phyloP scores from a whole-genome alignment of 2,329 filamentous ascomycete genomes.

The Colletotrichum higginsianum region DNA sequence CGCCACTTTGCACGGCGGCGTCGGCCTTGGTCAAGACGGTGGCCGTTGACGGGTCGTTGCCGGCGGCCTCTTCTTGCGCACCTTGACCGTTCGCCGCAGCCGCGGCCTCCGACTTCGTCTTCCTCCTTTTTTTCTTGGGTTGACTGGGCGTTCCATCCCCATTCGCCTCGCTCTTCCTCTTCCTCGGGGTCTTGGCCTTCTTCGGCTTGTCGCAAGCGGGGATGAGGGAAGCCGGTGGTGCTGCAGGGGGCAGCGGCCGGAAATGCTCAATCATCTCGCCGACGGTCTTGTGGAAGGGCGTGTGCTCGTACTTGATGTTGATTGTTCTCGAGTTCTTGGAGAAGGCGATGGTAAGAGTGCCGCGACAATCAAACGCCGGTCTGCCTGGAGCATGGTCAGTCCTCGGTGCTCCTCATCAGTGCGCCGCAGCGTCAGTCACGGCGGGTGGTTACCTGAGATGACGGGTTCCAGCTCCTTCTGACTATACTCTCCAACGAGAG shows the following conservation, averaged over 20 bases:
- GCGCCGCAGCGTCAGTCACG: too few species aligned
- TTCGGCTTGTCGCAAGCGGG: constrained; percentile 47
- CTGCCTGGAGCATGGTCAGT: constrained; percentile 55
- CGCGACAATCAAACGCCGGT: constrained; percentile 73
- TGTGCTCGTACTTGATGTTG: constrained; percentile 70
- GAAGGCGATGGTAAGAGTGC: constrained; percentile 65
- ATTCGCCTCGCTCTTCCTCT: constrained; percentile 42
- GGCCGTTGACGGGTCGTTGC: neutral
- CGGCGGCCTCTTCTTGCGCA: constrained; percentile 20
- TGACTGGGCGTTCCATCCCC: constrained; percentile 43
- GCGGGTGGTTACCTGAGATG: constrained; percentile 55
- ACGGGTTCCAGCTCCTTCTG: constrained; percentile 62
- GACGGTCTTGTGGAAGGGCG: constrained; percentile 70
- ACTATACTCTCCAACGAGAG: constrained; percentile 65
- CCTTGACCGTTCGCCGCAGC: neutral
- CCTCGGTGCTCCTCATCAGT: neutral
- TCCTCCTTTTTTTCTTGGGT: constrained; percentile 45
- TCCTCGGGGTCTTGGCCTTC: constrained; percentile 48
- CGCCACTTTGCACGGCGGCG: constrained; percentile 40
- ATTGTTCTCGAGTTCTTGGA: constrained; percentile 62
- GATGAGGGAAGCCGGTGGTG: constrained; percentile 45
- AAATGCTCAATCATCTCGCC: constrained; percentile 63
- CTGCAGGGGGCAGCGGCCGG: constrained; percentile 59
- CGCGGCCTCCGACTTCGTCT: constrained; percentile 26
- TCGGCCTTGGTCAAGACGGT: constrained; percentile 34